These are phyloP conservation scores for Abortiporus biennis DNA, from an alignment of 1,284 basidiomycete species.

Conservation along the genomic window DNA sequence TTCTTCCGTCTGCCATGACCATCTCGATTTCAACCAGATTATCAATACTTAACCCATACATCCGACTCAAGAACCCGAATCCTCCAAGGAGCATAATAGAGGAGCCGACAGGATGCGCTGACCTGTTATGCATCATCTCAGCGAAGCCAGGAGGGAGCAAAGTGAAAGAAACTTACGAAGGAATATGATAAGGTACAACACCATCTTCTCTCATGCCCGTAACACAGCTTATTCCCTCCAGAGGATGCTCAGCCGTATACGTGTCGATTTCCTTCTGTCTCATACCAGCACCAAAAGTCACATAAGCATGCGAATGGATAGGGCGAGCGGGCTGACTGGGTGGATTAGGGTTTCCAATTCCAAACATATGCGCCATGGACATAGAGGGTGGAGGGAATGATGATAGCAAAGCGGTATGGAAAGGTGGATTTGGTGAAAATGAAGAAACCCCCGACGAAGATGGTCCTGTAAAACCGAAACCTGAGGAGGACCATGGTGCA, in stretches of 20 bases:
- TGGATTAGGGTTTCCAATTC: constrained; percentile 8
- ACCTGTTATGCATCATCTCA: constrained; percentile 29
- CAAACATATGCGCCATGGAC: neutral
- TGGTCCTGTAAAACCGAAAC: neutral
- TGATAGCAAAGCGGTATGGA: neutral
- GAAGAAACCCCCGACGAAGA: neutral
- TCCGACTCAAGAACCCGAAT: constrained; percentile 82
- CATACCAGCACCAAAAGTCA: constrained; percentile 81
- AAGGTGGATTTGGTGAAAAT: neutral
- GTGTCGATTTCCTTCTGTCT: constrained; percentile 77
- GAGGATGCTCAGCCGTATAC: constrained; percentile 65
- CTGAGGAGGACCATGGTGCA: neutral
- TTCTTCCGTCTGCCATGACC: constrained; percentile 74
- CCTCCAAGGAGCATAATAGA: constrained; percentile 84
- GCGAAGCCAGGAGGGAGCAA: constrained; percentile 10
- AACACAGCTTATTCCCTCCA: constrained; percentile 38
- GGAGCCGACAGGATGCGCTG: constrained; percentile 74
- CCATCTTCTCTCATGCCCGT: constrained; percentile 42
- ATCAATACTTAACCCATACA: constrained; percentile 82
- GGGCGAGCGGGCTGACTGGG: constrained; percentile 33
- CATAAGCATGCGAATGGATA: constrained; percentile 62
- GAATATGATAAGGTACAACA: constrained; percentile 77
- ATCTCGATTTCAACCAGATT: constrained; percentile 83
- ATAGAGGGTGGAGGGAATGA: neutral
- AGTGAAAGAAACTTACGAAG: constrained; percentile 49